Evolutionary conservation across 345 rosid species (phyloP), one percentile per base, ranked within the genome.

Genomic region (Aquilaria yunnanensis): DNA sequence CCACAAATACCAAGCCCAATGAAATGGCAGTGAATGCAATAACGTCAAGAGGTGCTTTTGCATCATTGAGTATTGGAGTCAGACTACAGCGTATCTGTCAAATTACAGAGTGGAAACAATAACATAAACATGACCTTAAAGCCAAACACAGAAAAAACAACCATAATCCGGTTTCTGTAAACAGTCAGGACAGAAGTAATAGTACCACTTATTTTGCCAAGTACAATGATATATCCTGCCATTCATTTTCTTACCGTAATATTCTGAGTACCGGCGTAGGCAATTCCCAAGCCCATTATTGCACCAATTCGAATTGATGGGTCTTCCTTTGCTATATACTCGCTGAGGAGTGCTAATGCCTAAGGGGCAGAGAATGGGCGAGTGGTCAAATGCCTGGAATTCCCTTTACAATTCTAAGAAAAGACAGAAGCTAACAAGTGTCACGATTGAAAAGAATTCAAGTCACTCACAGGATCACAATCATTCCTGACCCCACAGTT

Each of bases 281-380:
- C 82, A 70, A 90, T 85, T 70, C 96, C 99, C 14, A 91, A 77
- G 55, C 99, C 99, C 95, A 94, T 88, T 48, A 94, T 90, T 64
- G 96, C 96, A 68, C 96, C 99, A 62, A 94, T 90, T 66, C 96
- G 78, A 50, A 89, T 71, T 43, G 83, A 81, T 68, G 97, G 60
- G 75, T 94, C 99, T 76, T 86, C 97, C 65, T 73, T 86, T 69
- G 73, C 77, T 3, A 85, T 56, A 46, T 80, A 85, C 3, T 90
- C 97, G 66, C 72, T 78, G 11, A 94, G 79, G 64, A 94, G 92
- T 14, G 97, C 99, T 54, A 94, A 67, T 58, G 96, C 99, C 92
- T 90, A 70, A 65, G 53, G 67, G 65, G 23, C 74, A 63, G 58
- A 64, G 70, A 66, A 62, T 23, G 67, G n/a, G 68, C 68, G 53